phyloP scores from a whole-genome alignment of 352 stramenopile genomes.

The Pythium pyrilobum region DNA sequence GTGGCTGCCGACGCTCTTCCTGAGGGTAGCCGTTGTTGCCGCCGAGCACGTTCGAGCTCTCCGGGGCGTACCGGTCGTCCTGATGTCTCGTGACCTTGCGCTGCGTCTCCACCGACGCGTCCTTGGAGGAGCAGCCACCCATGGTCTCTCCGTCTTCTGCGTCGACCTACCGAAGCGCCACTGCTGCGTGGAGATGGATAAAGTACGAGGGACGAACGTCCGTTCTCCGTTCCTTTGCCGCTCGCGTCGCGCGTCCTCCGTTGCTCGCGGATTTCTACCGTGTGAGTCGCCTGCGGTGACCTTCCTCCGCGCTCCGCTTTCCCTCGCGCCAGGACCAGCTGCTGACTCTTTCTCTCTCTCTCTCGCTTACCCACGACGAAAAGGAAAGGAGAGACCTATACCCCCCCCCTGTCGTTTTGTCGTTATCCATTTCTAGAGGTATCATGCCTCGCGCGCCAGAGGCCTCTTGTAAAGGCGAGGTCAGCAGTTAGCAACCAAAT shows the following conservation, averaged over 20 bases:
- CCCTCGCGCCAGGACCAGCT: background rate
- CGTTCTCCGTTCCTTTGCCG: no score
- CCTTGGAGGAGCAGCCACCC: constrained; percentile 46
- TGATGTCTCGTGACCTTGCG: background rate
- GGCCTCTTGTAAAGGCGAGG: background rate
- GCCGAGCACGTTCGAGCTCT: background rate
- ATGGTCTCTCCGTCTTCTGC: no score
- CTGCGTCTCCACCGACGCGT: constrained; percentile 2
- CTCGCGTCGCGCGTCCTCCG: background rate
- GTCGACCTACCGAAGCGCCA: no score
- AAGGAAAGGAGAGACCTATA: background rate
- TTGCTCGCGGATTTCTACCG: constrained; percentile 5
- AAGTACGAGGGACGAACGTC: no score
- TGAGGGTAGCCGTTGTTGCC: background rate
- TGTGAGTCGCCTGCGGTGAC: background rate
- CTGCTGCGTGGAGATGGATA: background rate
- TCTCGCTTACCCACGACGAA: background rate
- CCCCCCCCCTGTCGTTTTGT: constrained; percentile 13
- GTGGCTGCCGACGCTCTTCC: background rate
- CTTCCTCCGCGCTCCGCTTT: constrained; percentile 1
- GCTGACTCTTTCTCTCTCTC: constrained; percentile 13
- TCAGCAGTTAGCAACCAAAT: no score
- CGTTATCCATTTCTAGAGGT: constrained; percentile 8
- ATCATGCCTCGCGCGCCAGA: no score
- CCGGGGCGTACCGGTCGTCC: background rate